Conservation (phyloP, 2,329 filamentous ascomycete genomes). For the Metarhizium anisopliae region DNA sequence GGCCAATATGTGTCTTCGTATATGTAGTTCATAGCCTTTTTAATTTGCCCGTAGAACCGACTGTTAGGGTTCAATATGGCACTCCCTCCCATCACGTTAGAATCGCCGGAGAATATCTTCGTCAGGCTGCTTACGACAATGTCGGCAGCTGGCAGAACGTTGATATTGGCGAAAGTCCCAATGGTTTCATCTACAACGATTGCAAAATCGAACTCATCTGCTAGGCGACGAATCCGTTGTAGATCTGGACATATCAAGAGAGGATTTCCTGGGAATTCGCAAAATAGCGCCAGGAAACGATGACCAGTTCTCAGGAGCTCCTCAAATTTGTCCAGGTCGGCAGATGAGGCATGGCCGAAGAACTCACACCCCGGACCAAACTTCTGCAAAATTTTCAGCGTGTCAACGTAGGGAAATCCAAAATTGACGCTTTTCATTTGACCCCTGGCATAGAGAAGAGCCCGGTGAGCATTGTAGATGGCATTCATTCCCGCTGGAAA, state of each 20-base stretch:
- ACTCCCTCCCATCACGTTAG: slow-evolving; percentile 94
- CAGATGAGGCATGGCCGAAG: slow-evolving; percentile 69
- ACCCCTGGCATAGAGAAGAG: slow-evolving; percentile 56
- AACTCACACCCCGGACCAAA: slow-evolving; percentile 86
- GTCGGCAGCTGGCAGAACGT: slow-evolving; percentile 83
- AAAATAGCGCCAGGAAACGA: slow-evolving; percentile 75
- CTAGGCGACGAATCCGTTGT: slow-evolving; percentile 66
- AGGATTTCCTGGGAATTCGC: slow-evolving; percentile 92
- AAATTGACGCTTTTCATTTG: slow-evolving; percentile 73
- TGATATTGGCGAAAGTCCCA: slow-evolving; percentile 91
- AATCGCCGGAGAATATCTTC: slow-evolving; percentile 95
- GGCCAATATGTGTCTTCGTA: slow-evolving; percentile 92
- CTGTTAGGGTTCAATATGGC: slow-evolving; percentile 55
- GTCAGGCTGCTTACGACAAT: slow-evolving; percentile 91
- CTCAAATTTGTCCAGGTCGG: slow-evolving; percentile 80
- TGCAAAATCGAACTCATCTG: slow-evolving; percentile 77
- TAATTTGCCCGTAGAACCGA: slow-evolving; percentile 63
- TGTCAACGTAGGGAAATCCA: slow-evolving; percentile 97
- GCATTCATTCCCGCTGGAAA: slow-evolving; percentile 90
- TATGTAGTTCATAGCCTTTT: slow-evolving; percentile 50
- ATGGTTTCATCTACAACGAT: slow-evolving; percentile 95
- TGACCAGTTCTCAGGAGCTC: slow-evolving; percentile 60
- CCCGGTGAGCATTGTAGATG: slow-evolving; percentile 81
- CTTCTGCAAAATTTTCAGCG: slow-evolving; percentile 88
- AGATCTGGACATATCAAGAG: slow-evolving; percentile 80